Evolutionary conservation across 306 rosid genomes (phyloP), one percentile per base, ranked within the genome.

Genomic region (Lathyrus aphaca): DNA sequence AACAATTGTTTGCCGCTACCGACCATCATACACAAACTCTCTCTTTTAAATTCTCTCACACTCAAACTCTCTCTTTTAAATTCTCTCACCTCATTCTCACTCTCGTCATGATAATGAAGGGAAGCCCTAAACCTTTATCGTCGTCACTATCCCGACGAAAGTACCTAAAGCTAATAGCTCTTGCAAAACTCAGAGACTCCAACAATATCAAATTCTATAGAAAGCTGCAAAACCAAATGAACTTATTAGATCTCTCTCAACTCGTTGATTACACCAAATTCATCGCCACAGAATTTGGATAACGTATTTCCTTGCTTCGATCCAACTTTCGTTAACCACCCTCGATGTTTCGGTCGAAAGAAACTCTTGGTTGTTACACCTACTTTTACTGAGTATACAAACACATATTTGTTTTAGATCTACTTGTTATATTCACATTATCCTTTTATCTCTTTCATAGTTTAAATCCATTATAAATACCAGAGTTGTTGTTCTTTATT

Each of bases 361-460:
- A 82, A 77, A 60, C 64, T 79, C n/a, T 62, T 72, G 1, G 87
- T 80, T 0, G 80, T 74, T 49, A 57, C 60, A 18, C 85, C 83
- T 0, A 43, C 64, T 60, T 78, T 82, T 42, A 35, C 45, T 9
- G 0, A 67, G 56, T 16, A 1, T 10, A 8, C 21, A 12, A 23
- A 46, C 32, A 17, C 27, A 1, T 23, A 12, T 10, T 14, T 8
- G 14, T 50, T 63, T 23, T 73, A 62, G 61, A 55, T 55, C 17
- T 13, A 3, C 3, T 0, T 48, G 5, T 51, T 51, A 19, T 46
- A 1, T 5, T 3, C 10, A 8, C 2, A 8, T 6, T n/a, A 18
- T 50, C 10, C 27, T 17, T 3, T 9, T 50, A 8, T 18, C 27
- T 50, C 4, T 50, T 6, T 17, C 18, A 6, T 50, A 18, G 17